These are phyloP conservation scores for Scedosporium aurantiacum DNA, from an alignment of 2,329 filamentous ascomycete species.

Conservation along the genomic window DNA sequence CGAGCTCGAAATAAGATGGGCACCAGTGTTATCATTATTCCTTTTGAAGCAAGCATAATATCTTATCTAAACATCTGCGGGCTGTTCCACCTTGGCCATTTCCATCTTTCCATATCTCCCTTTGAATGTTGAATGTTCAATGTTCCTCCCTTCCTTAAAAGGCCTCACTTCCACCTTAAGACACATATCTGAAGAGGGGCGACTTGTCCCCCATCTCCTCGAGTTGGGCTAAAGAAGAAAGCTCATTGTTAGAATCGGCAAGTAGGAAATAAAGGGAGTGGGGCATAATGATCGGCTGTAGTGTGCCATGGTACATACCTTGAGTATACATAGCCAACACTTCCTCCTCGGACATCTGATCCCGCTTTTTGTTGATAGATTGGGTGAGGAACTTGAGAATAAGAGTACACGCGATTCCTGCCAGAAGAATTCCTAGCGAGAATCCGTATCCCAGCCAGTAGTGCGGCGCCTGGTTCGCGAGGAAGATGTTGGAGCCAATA, in stretches of 20 bases:
- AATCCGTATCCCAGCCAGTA: slow-evolving; percentile 26
- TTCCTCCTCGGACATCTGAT: slow-evolving; percentile 9
- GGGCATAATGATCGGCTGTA: too few species aligned
- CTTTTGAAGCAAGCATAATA: too few species aligned
- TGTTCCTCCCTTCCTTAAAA: too few species aligned
- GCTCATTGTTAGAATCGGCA: background rate
- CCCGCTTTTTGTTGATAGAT: slow-evolving; percentile 18
- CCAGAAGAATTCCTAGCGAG: slow-evolving; percentile 14
- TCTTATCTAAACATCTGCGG: too few species aligned
- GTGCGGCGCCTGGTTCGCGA: slow-evolving; percentile 20
- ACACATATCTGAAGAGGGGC: slow-evolving; percentile 5
- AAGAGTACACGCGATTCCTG: background rate
- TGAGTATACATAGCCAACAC: slow-evolving; percentile 11
- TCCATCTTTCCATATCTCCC: too few species aligned
- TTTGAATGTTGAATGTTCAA: too few species aligned
- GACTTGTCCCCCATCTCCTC: slow-evolving; percentile 19
- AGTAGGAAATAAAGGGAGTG: background rate
- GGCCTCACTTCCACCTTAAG: background rate
- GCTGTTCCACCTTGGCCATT: too few species aligned
- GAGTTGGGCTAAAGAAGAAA: background rate
- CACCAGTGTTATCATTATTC: too few species aligned
- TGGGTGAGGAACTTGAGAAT: slow-evolving; percentile 9
- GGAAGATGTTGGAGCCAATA: slow-evolving; percentile 27
- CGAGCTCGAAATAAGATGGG: too few species aligned
- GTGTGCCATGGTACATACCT: background rate